A percentile compares a stretch with the other conserved stretches of the same genome.
phyloP scores from a whole-genome alignment of 2,329 filamentous ascomycete species.

The Pleomassaria siparia region DNA sequence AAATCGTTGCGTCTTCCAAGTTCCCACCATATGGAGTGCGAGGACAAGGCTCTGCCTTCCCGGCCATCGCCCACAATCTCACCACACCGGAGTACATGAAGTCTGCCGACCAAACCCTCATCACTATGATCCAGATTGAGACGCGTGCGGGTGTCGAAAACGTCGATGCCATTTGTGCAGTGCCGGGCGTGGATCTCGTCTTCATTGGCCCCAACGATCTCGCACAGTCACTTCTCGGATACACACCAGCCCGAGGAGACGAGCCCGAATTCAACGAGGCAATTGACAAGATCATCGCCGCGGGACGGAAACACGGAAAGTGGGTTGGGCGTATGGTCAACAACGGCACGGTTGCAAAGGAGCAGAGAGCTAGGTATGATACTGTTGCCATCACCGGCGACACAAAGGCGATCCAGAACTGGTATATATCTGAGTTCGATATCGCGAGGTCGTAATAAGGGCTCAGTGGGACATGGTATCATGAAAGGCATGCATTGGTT shows the following conservation, averaged over 20 bases:
- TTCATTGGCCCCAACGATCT: conserved; percentile 69
- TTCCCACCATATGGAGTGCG: conserved; percentile 59
- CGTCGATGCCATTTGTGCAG: conserved; percentile 63
- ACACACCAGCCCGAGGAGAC: conserved; percentile 57
- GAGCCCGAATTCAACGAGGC: conserved; percentile 61
- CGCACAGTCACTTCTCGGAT: conserved; percentile 56
- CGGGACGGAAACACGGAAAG: conserved; percentile 64
- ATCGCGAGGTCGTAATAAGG: background rate
- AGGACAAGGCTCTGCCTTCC: conserved; percentile 60
- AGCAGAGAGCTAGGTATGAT: conserved; percentile 44
- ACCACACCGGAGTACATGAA: conserved; percentile 59
- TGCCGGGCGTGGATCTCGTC: conserved; percentile 63
- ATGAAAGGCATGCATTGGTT: too few species aligned
- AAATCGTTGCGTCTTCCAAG: conserved; percentile 55
- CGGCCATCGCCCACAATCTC: conserved; percentile 49
- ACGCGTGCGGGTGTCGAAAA: conserved; percentile 62
- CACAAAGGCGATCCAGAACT: conserved; percentile 53
- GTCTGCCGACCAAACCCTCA: conserved; percentile 58
- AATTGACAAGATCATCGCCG: conserved; percentile 52
- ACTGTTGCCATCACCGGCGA: conserved; percentile 51
- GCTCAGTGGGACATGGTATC: background rate
- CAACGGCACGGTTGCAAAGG: conserved; percentile 44
- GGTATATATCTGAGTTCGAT: conserved; percentile 33
- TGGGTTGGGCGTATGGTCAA: conserved; percentile 60
- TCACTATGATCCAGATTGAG: conserved; percentile 70